Evolutionary conservation across 2,329 filamentous ascomycete species (phyloP), one percentile per base, ranked within the genome.

Genomic region (Didymella keratinophila): DNA sequence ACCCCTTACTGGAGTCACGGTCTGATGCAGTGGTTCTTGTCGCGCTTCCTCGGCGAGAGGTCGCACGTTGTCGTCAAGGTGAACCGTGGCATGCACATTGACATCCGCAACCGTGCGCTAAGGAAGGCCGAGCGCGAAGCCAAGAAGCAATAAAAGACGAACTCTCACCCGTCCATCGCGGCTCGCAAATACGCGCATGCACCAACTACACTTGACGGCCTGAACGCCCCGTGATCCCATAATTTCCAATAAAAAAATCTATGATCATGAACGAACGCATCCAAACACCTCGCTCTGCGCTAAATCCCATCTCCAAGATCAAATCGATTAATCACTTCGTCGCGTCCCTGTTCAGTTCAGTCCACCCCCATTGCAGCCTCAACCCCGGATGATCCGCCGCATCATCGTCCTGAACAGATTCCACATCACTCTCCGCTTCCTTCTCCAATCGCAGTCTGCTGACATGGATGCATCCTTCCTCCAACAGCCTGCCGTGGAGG

Each of bases 1-100:
- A 96, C 93, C 2, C 96, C 95, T 0, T 97, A 89, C 82, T 98
- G 93, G 93, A 90, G 86, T 65, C 95, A 99, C 78, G 92, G 89
- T 0, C 74, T 96, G 52, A 90, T 97, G 87, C 89, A 94, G 64
- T 97, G 91, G 89, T 86, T 87, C 56, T 81, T 97, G 52, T 82
- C 83, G 55, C 84, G 81, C 30, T 81, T 89, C 49, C 76, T 85
- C 36, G 88, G 87, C 0, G 78, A 85, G 41, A 85, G 86, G 76
- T 85, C 81, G 67, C 76, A 78, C 27, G 73, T 84, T 34, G 81
- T 88, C n/a, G 76, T 90, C 44, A 79, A 80, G 12, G 78, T 86
- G 68, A 92, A 91, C 71, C 83, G 80, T 75, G 79, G 76, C 32
- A 93, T 96, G 88, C 93, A 97, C 74, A 81, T 90, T 71, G 87